Evolutionary conservation across 108 stramenopile genomes (phyloP).

Genomic region (Fragilariopsis cylindrus): DNA sequence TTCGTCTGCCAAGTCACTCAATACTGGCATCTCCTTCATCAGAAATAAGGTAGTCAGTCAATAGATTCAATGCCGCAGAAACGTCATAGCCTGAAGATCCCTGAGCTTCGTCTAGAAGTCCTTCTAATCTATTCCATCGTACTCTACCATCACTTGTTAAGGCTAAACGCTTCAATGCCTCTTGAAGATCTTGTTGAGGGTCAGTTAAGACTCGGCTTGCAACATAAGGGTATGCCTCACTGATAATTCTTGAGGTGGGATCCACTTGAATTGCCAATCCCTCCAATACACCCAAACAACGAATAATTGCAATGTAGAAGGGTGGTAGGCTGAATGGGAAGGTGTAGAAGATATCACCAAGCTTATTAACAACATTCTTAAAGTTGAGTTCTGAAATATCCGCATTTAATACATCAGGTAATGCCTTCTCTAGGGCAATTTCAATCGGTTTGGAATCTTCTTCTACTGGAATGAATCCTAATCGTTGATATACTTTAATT

Average conservation of each 20-base stretch:
- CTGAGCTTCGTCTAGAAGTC: slow-evolving; percentile 84
- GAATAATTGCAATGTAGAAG: slow-evolving; percentile 97
- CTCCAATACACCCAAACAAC: slow-evolving; percentile 95
- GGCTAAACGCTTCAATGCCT: slow-evolving; percentile 78
- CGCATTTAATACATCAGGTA: slow-evolving; percentile 93
- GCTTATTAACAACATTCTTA: slow-evolving; percentile 93
- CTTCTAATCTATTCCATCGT: slow-evolving; percentile 91
- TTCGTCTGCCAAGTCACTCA: slow-evolving; percentile 71
- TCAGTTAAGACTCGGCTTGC: slow-evolving; percentile 93
- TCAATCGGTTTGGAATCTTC: slow-evolving; percentile 89
- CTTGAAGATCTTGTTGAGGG: slow-evolving; percentile 79
- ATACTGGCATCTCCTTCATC: slow-evolving; percentile 76
- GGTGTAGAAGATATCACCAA: slow-evolving; percentile 95
- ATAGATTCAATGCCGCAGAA: slow-evolving; percentile 75
- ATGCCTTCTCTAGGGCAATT: slow-evolving; percentile 79
- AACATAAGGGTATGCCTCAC: slow-evolving; percentile 94
- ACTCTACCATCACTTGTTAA: slow-evolving; percentile 80
- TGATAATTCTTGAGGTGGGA: slow-evolving; percentile 86
- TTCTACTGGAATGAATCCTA: slow-evolving; percentile 93
- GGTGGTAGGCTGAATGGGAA: slow-evolving; percentile 96
- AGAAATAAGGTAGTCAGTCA: slow-evolving; percentile 79
- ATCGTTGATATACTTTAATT: slow-evolving; percentile 76
- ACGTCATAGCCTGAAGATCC: slow-evolving; percentile 77
- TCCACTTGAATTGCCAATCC: slow-evolving; percentile 95
- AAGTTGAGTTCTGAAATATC: slow-evolving; percentile 94